Percentiles rank a stretch among this genome's conserved stretches.
Conservation (phyloP, 768 basidiomycete species). For the Suillus subaureus region DNA sequence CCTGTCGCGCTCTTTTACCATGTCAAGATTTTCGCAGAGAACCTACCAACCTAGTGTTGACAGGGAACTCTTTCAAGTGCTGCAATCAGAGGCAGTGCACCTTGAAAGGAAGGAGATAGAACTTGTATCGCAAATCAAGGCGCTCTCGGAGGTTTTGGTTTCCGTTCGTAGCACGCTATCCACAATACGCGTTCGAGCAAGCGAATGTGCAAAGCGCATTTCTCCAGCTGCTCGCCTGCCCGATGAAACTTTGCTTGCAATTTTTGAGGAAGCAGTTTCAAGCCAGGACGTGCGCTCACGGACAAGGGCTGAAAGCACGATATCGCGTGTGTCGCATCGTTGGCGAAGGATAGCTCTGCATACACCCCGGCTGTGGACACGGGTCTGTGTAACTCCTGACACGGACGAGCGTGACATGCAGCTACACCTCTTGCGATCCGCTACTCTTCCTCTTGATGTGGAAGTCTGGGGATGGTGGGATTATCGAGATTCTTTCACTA, state of each 20-base stretch:
- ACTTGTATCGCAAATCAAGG: neutral
- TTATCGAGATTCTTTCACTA: conserved; percentile 26
- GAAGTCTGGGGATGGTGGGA: conserved; percentile 32
- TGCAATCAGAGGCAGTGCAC: neutral
- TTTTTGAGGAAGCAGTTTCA: conserved; percentile 33
- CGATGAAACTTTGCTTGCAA: conserved; percentile 32
- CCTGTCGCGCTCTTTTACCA: neutral
- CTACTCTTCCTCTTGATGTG: conserved; percentile 23
- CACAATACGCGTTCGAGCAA: conserved; percentile 25
- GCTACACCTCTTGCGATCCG: neutral
- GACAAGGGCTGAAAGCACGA: conserved; percentile 23
- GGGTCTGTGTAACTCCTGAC: conserved; percentile 27
- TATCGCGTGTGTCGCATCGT: conserved; percentile 34
- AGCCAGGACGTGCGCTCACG: conserved; percentile 25
- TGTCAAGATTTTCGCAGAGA: neutral
- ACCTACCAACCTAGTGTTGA: neutral
- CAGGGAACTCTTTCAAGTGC: neutral
- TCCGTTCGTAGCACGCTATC: conserved; percentile 12
- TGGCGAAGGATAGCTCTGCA: conserved; percentile 35
- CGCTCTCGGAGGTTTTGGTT: neutral
- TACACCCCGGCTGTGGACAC: conserved; percentile 33
- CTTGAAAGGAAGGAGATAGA: conserved; percentile 3
- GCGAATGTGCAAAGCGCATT: conserved; percentile 31
- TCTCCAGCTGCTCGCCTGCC: conserved; percentile 33
- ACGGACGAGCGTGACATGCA: conserved; percentile 3